These are phyloP conservation scores for Litsea cubeba DNA, from an alignment of 164 flowering plant species.

Conservation along the genomic window DNA sequence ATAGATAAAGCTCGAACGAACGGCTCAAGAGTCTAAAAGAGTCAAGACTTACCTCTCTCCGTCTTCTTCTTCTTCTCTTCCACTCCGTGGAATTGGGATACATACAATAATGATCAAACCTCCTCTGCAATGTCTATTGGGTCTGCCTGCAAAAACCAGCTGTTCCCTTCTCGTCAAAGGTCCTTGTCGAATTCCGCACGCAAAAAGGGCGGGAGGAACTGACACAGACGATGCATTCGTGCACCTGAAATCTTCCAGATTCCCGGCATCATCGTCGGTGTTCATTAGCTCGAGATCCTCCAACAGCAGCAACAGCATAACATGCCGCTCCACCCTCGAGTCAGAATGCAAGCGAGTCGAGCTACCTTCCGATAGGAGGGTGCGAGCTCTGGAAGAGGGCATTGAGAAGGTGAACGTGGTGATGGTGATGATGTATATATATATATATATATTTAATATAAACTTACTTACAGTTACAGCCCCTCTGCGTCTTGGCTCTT, in stretches of 20 bases:
- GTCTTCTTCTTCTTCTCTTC: too few species aligned
- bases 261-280: neutral
- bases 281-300: neutral
- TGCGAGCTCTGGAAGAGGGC: slow-evolving; percentile 11
- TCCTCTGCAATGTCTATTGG: neutral
- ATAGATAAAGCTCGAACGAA: too few species aligned
- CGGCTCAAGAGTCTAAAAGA: too few species aligned
- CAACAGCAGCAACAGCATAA: neutral
- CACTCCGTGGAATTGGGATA: too few species aligned
- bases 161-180: neutral
- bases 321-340: neutral
- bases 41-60: too few species aligned
- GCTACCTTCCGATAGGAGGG: neutral
- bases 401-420: slow-evolving; percentile 15
- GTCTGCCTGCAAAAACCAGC: neutral
- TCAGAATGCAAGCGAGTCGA: neutral
- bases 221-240: too few species aligned
- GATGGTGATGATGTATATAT: neutral
- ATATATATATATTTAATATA: too few species aligned
- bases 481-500: neutral
- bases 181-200: neutral
- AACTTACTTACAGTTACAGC: too few species aligned
- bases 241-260: neutral
- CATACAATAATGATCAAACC: neutral
- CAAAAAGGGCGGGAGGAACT: neutral